Evolutionary conservation across 345 rosid species (phyloP).

Genomic region (Arabis alpina): DNA sequence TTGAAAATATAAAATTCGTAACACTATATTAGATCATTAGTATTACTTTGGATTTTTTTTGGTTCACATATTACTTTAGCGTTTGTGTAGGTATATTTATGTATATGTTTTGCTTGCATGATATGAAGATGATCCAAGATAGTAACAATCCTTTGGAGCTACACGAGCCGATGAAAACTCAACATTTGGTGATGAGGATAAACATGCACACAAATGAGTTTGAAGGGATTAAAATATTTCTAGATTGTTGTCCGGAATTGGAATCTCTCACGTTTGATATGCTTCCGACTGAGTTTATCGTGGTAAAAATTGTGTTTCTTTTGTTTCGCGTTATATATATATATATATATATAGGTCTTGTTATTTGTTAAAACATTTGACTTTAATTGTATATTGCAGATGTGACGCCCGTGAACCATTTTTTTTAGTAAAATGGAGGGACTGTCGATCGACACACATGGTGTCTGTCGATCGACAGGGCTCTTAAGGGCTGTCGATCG

Average conservation of each 20-base stretch:
- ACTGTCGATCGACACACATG: no score
- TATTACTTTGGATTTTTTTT: no score
- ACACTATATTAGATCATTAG: no score
- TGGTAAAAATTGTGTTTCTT: conserved; percentile 36
- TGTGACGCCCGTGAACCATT: no score
- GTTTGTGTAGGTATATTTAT: neutral
- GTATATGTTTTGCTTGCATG: neutral
- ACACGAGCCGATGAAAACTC: conserved; percentile 34
- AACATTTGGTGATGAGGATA: conserved; percentile 50
- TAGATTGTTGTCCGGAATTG: conserved; percentile 43
- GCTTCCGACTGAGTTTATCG: conserved; percentile 26
- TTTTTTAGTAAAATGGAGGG: no score
- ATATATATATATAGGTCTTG: neutral
- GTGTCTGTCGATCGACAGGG: no score
- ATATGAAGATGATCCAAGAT: conserved; percentile 39
- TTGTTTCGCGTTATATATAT: neutral
- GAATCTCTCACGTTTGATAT: conserved; percentile 49
- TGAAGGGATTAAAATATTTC: conserved; percentile 51
- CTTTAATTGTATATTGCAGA: no score
- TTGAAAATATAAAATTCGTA: no score
- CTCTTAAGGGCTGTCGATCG: no score
- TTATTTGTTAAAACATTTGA: no score
- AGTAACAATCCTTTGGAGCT: conserved; percentile 40
- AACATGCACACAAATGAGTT: conserved; percentile 44
- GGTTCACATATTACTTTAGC: no score